phyloP scores from a whole-genome alignment of 768 basidiomycete species.

The Floccularia luteovirens region DNA sequence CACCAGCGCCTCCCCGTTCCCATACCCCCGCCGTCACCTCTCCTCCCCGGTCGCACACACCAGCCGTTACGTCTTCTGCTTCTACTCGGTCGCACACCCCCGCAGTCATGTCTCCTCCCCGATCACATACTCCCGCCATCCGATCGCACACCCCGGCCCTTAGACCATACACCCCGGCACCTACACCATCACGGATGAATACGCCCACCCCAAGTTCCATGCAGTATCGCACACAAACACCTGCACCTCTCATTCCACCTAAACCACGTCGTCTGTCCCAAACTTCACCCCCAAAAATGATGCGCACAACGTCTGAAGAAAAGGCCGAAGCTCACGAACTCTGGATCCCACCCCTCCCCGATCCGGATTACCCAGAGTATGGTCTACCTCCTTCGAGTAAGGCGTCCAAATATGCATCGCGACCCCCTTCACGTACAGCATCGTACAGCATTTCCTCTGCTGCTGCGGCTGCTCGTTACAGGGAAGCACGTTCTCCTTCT shows the following conservation, averaged over 20 bases:
- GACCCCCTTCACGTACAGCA: constrained; percentile 20
- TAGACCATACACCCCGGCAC: constrained; percentile 11
- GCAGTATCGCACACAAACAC: constrained; percentile 18
- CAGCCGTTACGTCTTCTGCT: constrained; percentile 10
- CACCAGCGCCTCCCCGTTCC: constrained; percentile 17
- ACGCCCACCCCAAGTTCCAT: constrained; percentile 13
- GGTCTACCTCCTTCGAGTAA: constrained; percentile 19
- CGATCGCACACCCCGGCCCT: constrained; percentile 16
- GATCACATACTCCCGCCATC: constrained; percentile 21
- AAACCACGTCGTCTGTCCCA: constrained; percentile 44
- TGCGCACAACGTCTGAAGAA: constrained; percentile 59
- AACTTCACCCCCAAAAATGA: constrained; percentile 50
- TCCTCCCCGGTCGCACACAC: constrained; percentile 9
- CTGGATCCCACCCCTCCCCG: constrained; percentile 49
- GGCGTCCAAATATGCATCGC: constrained; percentile 9
- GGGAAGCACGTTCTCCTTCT: constrained; percentile 13
- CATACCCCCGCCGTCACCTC: constrained; percentile 35
- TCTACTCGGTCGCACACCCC: constrained; percentile 33
- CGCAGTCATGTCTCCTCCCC: constrained; percentile 26
- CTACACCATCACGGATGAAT: constrained; percentile 19
- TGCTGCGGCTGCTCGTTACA: constrained; percentile 9
- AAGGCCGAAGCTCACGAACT: constrained; percentile 54
- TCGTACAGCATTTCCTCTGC: constrained; percentile 13
- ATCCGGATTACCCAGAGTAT: constrained; percentile 8
- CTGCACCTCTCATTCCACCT: constrained; percentile 23